These are phyloP conservation scores for Lecanicillium sp. DNA, from an alignment of 2,329 filamentous ascomycete genomes.

Conservation along the genomic window DNA sequence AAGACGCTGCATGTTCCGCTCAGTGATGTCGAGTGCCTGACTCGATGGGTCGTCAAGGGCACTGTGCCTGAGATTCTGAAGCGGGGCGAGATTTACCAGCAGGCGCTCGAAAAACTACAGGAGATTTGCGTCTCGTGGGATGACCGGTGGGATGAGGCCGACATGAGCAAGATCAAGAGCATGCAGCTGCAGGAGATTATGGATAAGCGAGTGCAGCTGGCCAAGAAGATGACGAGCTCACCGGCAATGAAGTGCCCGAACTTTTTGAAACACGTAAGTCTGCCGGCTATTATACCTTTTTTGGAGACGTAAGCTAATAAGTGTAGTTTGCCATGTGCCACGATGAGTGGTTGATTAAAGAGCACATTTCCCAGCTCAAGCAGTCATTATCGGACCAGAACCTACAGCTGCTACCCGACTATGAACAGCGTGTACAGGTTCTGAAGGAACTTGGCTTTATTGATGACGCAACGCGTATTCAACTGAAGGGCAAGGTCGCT, in stretches of 20 bases:
- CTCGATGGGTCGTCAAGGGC: constrained; percentile 55
- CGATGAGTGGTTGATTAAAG: constrained; percentile 92
- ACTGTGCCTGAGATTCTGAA: constrained; percentile 52
- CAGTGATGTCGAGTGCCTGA: constrained; percentile 76
- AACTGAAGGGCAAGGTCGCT: constrained; percentile 95
- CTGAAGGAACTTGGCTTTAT: constrained; percentile 89
- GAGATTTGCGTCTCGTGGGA: constrained; percentile 69
- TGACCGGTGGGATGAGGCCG: constrained; percentile 74
- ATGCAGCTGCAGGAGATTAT: constrained; percentile 73
- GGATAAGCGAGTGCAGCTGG: constrained; percentile 59
- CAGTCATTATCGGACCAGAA: constrained; percentile 94
- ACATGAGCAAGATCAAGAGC: constrained; percentile 75
- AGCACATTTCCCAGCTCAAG: constrained; percentile 82
- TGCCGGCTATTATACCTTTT: constrained; percentile 1
- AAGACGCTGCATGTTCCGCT: constrained; percentile 65
- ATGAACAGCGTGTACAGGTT: constrained; percentile 88
- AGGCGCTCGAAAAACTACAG: constrained; percentile 61
- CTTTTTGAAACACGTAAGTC: constrained; percentile 80
- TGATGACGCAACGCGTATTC: constrained; percentile 77
- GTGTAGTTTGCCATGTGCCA: constrained; percentile 87
- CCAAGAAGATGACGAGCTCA: constrained; percentile 53
- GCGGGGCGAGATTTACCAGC: constrained; percentile 37
- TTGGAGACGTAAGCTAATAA: constrained; percentile 25
- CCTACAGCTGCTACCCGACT: constrained; percentile 89
- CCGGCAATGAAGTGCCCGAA: constrained; percentile 63